phyloP scores from a whole-genome alignment of 805 yeast genomes.

The Starmerella geochares region DNA sequence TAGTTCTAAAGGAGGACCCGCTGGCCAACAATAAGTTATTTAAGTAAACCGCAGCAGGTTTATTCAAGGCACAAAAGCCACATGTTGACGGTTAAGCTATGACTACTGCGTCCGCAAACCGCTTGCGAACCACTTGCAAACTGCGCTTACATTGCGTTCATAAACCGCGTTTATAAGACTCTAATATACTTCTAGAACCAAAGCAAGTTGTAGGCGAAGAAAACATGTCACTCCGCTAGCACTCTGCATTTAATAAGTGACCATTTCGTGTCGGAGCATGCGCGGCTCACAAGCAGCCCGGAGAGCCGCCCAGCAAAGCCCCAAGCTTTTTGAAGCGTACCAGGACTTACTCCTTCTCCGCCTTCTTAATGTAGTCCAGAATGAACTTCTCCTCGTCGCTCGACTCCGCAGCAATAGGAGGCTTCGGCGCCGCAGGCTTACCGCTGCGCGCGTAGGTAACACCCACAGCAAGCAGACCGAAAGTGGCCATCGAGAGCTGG shows the following conservation, averaged over 20 bases:
- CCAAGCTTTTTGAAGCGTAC: too few relatives aligned
- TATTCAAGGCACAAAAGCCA: neutral
- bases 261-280: neutral
- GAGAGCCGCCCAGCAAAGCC: neutral
- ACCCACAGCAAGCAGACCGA: conserved; percentile 54
- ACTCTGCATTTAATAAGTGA: neutral
- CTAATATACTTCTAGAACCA: neutral
- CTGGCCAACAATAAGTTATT: conserved; percentile 68
- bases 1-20: conserved; percentile 66
- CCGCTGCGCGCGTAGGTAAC: conserved; percentile 66
- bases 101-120: neutral
- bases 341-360: conserved; percentile 31
- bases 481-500: conserved; percentile 74
- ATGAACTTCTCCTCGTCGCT: conserved; percentile 88
- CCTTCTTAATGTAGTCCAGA: conserved; percentile 49
- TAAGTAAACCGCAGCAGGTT: conserved; percentile 34
- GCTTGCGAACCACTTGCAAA: too few relatives aligned
- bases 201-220: too few relatives aligned
- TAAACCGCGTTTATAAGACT: neutral
- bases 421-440: conserved; percentile 41
- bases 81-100: too few relatives aligned
- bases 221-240: too few relatives aligned
- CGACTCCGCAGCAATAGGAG: conserved; percentile 63
- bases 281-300: neutral
- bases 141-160: too few relatives aligned